Conservation (phyloP, 441 rosid genomes). For the Populus hybrid region DNA sequence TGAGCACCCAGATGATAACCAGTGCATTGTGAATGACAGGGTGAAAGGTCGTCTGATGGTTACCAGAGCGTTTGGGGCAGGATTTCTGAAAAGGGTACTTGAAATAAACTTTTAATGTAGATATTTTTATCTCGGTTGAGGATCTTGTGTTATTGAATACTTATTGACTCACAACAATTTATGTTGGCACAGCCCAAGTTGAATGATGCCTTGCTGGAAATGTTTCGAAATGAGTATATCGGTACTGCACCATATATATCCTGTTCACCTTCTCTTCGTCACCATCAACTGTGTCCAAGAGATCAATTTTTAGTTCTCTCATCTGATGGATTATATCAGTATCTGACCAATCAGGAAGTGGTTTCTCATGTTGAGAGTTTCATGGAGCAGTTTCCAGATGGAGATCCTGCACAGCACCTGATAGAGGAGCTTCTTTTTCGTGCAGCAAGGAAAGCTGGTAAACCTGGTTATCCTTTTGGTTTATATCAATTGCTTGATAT, state of each 20-base stretch:
- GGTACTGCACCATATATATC: constrained; percentile 89
- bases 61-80: constrained; percentile 98
- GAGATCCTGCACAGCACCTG: constrained; percentile 94
- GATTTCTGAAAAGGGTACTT: constrained; percentile 85
- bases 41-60: constrained; percentile 97
- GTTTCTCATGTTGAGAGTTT: constrained; percentile 73
- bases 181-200: constrained; percentile 68
- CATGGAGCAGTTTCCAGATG: constrained; percentile 93
- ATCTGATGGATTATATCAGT: constrained; percentile 97
- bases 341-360: constrained; percentile 87
- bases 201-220: constrained; percentile 76
- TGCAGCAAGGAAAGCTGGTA: constrained; percentile 98
- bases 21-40: constrained; percentile 92
- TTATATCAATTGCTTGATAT: constrained; percentile 10
- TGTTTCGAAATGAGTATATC: constrained; percentile 86
- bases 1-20: constrained; percentile 92
- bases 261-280: constrained; percentile 80
- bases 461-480: background rate
- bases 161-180: background rate
- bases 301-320: constrained; percentile 91
- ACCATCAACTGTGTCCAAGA: constrained; percentile 68
- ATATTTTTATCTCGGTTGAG: constrained; percentile 3
- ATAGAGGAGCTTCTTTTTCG: constrained; percentile 88
- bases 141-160: background rate
- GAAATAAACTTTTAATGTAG: background rate